Evolutionary conservation across 306 rosid species (phyloP).

Genomic region (Cucumis hystrix): DNA sequence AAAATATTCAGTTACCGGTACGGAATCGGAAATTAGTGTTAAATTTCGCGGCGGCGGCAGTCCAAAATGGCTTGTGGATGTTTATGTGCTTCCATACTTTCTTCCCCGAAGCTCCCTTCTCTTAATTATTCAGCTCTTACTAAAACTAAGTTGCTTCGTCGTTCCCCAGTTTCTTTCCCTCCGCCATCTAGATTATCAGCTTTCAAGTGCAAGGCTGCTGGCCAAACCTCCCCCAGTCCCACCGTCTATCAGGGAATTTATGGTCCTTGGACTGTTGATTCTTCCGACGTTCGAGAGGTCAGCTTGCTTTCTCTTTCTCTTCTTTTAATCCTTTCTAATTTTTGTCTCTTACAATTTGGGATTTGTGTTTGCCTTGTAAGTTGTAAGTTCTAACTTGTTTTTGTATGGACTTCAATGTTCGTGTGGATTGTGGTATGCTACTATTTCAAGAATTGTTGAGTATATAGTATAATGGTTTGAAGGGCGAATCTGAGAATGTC

Average conservation of each 20-base stretch:
- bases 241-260: slow-evolving; percentile 54
- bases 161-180: not conserved
- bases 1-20: not conserved
- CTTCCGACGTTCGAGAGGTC: slow-evolving; percentile 71
- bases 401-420: not conserved
- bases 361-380: not conserved
- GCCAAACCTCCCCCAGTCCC: slow-evolving; percentile 28
- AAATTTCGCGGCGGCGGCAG: not conserved
- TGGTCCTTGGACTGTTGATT: slow-evolving; percentile 78
- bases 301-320: not conserved
- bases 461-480: not conserved
- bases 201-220: slow-evolving; percentile 41
- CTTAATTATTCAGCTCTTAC: not conserved
- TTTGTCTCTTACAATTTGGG: not conserved
- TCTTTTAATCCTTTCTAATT: not conserved
- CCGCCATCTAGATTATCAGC: not conserved
- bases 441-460: not conserved
- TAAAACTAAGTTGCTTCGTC: not conserved
- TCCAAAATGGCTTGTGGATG: not conserved
- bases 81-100: not conserved
- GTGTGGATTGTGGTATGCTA: not conserved
- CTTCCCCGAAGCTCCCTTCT: not conserved
- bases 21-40: not conserved
- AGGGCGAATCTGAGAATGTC: no score
- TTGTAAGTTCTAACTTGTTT: not conserved